phyloP scores from a whole-genome alignment of 2,329 filamentous ascomycete species.

The Bipolaris victoriae region DNA sequence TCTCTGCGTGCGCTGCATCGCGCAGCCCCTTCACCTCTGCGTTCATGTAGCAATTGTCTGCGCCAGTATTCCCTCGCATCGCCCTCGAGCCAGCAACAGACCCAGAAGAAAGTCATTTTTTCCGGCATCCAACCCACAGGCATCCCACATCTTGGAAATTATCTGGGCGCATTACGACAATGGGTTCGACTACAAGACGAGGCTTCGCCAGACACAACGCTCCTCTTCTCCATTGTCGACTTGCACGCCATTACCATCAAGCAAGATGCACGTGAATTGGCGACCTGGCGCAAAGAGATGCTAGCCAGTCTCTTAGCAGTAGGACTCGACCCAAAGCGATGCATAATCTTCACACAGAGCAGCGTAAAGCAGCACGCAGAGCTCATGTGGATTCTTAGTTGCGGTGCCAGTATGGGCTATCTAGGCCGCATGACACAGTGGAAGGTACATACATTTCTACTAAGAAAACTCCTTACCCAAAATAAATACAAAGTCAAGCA shows the following conservation, averaged over 20 bases:
- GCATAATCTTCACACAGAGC: constrained; percentile 82
- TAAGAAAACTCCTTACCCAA: too few relatives aligned
- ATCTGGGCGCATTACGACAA: constrained; percentile 83
- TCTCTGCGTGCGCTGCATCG: constrained; percentile 28
- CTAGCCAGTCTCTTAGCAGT: constrained; percentile 83
- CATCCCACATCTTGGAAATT: constrained; percentile 92
- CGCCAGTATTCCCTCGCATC: constrained; percentile 12
- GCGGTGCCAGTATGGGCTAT: constrained; percentile 88
- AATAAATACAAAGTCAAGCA: background rate
- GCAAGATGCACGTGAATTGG: constrained; percentile 68
- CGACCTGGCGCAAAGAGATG: constrained; percentile 71
- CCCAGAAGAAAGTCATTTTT: constrained; percentile 64
- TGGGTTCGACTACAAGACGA: constrained; percentile 83
- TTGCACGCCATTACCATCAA: constrained; percentile 84
- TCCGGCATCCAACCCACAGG: constrained; percentile 98
- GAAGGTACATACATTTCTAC: constrained; percentile 65
- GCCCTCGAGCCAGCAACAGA: background rate
- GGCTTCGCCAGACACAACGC: constrained; percentile 61
- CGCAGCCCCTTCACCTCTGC: constrained; percentile 16
- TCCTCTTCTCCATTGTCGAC: constrained; percentile 90
- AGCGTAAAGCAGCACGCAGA: constrained; percentile 80
- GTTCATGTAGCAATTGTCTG: constrained; percentile 16
- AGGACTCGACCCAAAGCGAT: constrained; percentile 78
- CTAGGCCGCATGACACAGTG: constrained; percentile 99
- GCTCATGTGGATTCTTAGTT: constrained; percentile 96